These are phyloP conservation scores for Yamagishiella unicocca DNA, from an alignment of 139 green algal genomes.

Conservation along the genomic window DNA sequence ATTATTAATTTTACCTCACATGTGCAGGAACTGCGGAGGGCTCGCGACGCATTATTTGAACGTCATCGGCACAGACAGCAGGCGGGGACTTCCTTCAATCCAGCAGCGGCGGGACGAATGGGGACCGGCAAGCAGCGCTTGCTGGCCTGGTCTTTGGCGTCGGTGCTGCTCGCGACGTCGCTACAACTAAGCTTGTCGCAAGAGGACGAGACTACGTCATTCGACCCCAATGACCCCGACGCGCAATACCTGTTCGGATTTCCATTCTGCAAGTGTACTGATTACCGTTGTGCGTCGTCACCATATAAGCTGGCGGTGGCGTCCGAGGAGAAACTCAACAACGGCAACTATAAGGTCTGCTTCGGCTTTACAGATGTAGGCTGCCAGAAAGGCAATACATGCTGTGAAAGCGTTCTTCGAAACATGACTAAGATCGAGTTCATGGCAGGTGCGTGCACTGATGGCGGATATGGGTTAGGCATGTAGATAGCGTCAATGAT, in stretches of 20 bases:
- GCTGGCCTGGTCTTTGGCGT: neutral
- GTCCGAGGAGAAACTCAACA: neutral
- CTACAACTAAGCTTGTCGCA: neutral
- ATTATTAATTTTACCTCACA: neutral
- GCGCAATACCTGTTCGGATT: slow-evolving; percentile 39
- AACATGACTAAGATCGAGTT: slow-evolving; percentile 34
- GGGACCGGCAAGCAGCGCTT: slow-evolving; percentile 35
- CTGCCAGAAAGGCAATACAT: slow-evolving; percentile 10
- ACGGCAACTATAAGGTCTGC: slow-evolving; percentile 19
- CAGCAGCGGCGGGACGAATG: slow-evolving; percentile 20
- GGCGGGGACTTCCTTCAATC: neutral
- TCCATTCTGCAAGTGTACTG: slow-evolving; percentile 23
- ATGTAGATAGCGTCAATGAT: no score
- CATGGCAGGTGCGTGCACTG: slow-evolving; percentile 1
- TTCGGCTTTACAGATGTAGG: slow-evolving; percentile 12
- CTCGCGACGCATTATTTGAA: neutral
- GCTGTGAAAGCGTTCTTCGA: slow-evolving; percentile 18
- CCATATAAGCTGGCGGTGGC: neutral
- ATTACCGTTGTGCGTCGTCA: slow-evolving; percentile 34
- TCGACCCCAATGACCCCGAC: neutral
- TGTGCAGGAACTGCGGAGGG: neutral
- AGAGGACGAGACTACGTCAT: neutral
- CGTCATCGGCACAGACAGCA: neutral
- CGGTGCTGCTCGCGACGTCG: neutral
- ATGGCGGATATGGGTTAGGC: neutral